Base-by-base conservation (phyloP, 2,329 filamentous ascomycete genomes). In the Spiromastix sp. region DNA sequence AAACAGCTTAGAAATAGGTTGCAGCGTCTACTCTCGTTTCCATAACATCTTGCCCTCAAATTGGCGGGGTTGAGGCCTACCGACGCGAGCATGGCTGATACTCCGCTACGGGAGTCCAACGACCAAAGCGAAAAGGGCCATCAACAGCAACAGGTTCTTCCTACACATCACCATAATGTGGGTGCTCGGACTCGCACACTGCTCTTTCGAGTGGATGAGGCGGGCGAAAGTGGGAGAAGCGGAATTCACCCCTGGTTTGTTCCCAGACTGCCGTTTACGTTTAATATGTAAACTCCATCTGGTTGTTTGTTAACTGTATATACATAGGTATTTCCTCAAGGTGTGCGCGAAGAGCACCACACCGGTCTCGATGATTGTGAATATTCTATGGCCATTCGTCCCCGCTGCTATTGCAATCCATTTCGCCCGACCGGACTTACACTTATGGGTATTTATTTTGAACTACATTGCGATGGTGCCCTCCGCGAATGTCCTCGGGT, bases 391-490 rank as follows among this genome's bases (percentile, higher is more conserved):
- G 81, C 81, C 81, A 4, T 67, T 83, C 41, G 81, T 85, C 2
- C 80, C 81, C 5, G 74, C 73, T 19, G 81, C 80, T 12, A 76
- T 86, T 45, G 77, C 67, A n/a, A 61, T 83, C 35, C 64, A 73
- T 43, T 76, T 73, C 43, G 67, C 67, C 29, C 62, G 63, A 13
- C 66, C 67, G 0, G 64, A 79, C 16, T 60, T 70, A 39, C 68
- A 81, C 46, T 60, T 82, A 1, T 69, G 71, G 55, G 73, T 79
- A 35, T 86, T 86, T 59, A 66, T 72, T 33, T 67, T 83, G 38
- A 77, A 78, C 31, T 86, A 85, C 52, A 71, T 86, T 41, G 79
- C 79, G 46, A 86, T 86, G 78, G 66, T 86, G 2, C 82, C 81
- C 0, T 76, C 77, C 31, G 82, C 81, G 37, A 86, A 86, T 49